These are phyloP conservation scores for Punica granatum DNA, from an alignment of 345 rosid species.

Conservation along the genomic window DNA sequence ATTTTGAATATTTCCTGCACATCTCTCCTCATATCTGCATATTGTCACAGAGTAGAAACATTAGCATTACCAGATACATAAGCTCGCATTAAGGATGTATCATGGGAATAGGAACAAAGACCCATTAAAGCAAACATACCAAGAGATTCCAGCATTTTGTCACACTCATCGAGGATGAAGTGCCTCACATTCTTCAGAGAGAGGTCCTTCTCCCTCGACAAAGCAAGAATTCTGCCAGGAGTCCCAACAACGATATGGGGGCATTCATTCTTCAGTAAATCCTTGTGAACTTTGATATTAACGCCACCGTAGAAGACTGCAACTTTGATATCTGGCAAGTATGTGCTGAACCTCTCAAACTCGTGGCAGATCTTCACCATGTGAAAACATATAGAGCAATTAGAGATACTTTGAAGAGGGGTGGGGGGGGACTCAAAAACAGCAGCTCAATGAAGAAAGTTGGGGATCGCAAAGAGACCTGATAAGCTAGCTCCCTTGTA, in stretches of 20 bases:
- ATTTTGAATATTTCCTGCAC: constrained; percentile 97
- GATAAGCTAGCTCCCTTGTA: constrained; percentile 95
- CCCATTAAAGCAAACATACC: constrained; percentile 27
- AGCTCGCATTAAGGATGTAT: background rate
- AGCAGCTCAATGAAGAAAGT: background rate
- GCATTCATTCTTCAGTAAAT: constrained; percentile 91
- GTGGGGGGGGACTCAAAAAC: background rate
- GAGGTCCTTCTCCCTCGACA: constrained; percentile 88
- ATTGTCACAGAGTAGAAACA: background rate
- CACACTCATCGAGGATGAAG: constrained; percentile 98
- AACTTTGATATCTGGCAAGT: constrained; percentile 81
- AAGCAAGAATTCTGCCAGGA: constrained; percentile 88
- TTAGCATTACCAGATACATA: background rate
- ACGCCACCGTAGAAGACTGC: constrained; percentile 98
- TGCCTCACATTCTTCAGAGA: constrained; percentile 98
- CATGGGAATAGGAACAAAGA: background rate
- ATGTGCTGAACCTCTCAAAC: constrained; percentile 94
- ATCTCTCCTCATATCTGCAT: constrained; percentile 91
- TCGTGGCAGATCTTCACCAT: constrained; percentile 74
- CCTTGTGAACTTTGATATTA: constrained; percentile 81
- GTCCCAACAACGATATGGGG: constrained; percentile 99
- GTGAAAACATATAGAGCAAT: constrained; percentile 4
- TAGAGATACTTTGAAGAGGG: background rate
- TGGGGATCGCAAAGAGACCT: constrained; percentile 31
- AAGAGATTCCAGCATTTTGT: constrained; percentile 99